Base-by-base conservation (phyloP, 805 yeast genomes). In the Candida ortonii region DNA sequence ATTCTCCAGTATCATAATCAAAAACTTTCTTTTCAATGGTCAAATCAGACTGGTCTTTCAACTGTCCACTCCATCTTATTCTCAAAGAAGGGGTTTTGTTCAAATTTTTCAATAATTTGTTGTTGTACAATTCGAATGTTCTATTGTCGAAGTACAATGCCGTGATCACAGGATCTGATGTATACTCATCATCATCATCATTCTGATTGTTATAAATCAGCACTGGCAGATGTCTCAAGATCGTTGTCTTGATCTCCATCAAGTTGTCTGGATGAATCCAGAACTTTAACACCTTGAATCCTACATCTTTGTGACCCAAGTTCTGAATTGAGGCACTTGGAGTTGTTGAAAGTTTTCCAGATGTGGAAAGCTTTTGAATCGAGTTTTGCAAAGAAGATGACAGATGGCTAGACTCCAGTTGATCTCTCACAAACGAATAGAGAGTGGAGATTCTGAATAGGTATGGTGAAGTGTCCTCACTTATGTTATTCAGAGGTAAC, bases 211-310 rank as follows among this genome's bases (percentile, higher is more conserved):
- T 54, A 50, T 88, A 93, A 30, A 90, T 84, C 43, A 90, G 71
- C 5, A 89, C 95, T 1, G 98, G 98, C 47, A 90, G 73, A 52
- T 87, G 95, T 59, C 97, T 82, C 56, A 90, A 73, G 46, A 90
- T 85, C 40, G 88, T 79, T n/a, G 97, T 87, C 66, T 90, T 90
- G 36, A 89, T 96, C 64, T 90, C 97, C 96, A 90, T 89, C 57
- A 93, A 59, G 57, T 87, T 84, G 50, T 93, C 98, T n/a, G 90
- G 89, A 59, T 90, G 97, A 27, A 93, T 73, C 98, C 98, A 90
- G 61, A 90, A 90, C 64, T 85, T 87, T 62, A 81, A 79, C 11
- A 86, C 80, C 44, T 68, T 80, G 67, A 50, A 78, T 20, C 55
- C 55, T 7, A 41, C 28, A 6, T 52, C 57, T 26, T 46, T 46